Conservation (phyloP, 2,329 filamentous ascomycete species). For the Colletotrichum tabaci region DNA sequence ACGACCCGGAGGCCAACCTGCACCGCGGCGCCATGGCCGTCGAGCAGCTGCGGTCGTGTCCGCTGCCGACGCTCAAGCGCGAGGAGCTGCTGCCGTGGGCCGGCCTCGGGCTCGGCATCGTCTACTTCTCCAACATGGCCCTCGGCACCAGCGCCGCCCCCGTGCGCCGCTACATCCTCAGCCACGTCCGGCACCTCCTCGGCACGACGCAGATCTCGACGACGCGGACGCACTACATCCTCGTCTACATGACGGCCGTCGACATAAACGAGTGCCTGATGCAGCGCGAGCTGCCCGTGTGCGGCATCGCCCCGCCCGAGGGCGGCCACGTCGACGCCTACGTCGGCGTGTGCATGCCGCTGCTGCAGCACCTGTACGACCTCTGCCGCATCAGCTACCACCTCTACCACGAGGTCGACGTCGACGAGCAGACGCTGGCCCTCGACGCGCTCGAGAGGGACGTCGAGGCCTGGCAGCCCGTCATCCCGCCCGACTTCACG, state of each 20-base stretch:
- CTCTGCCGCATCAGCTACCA: conserved; percentile 46
- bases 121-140: conserved; percentile 40
- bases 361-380: conserved; percentile 48
- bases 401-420: conserved; percentile 32
- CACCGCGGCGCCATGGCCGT: conserved; percentile 38
- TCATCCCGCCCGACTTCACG: conserved; percentile 44
- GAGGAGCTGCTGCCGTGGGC: conserved; percentile 36
- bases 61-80: conserved; percentile 30
- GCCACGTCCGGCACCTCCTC: conserved; percentile 36
- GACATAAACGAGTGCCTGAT: conserved; percentile 48
- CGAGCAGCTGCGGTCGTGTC: conserved; percentile 34
- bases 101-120: conserved; percentile 29
- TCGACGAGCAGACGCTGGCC: conserved; percentile 26
- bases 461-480: conserved; percentile 45
- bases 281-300: conserved; percentile 43
- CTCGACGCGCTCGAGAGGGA: conserved; percentile 39
- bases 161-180: conserved; percentile 36
- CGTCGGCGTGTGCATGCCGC: conserved; percentile 45
- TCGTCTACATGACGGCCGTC: conserved; percentile 45
- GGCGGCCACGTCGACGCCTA: conserved; percentile 46
- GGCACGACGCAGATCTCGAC: conserved; percentile 32
- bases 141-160: conserved; percentile 39
- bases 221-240: conserved; percentile 33
- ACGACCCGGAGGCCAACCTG: conserved; percentile 32
- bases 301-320: conserved; percentile 41